A percentile compares a stretch with the other conserved stretches of the same genome.
Conservation (phyloP, 495 filamentous ascomycete genomes). For the Hypoxylon crocopeplum region DNA sequence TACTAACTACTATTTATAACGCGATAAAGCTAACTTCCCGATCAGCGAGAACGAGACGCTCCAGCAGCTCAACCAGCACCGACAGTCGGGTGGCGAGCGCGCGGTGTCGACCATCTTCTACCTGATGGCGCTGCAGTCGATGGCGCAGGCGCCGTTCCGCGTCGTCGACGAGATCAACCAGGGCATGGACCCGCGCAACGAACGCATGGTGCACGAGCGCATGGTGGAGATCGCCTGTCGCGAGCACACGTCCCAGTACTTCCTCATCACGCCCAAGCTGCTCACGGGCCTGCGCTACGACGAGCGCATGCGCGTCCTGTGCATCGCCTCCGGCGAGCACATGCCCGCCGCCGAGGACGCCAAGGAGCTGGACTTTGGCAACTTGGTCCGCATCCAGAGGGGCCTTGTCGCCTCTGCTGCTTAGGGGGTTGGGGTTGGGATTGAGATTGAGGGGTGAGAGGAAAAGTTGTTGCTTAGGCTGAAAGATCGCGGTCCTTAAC, state of each 20-base stretch:
- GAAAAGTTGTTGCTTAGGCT: too few species aligned
- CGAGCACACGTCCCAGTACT: conserved; percentile 76
- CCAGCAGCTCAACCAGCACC: conserved; percentile 84
- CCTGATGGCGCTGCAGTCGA: conserved; percentile 95
- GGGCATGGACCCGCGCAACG: conserved; percentile 98
- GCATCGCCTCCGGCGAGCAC: conserved; percentile 90
- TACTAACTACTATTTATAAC: background rate
- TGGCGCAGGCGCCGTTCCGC: conserved; percentile 96
- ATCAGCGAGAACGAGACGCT: conserved; percentile 79
- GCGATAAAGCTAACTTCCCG: background rate
- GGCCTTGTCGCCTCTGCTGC: conserved; percentile 38
- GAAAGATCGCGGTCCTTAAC: too few species aligned
- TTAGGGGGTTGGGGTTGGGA: conserved; percentile 2
- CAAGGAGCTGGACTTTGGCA: conserved; percentile 62
- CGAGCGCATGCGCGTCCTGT: conserved; percentile 87
- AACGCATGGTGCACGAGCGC: conserved; percentile 94
- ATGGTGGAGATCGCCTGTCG: conserved; percentile 94
- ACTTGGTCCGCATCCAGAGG: conserved; percentile 56
- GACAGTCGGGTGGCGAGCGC: conserved; percentile 95
- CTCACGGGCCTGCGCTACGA: conserved; percentile 85
- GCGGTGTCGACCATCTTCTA: conserved; percentile 99
- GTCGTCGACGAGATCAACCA: conserved; percentile 99
- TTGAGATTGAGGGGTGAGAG: too few species aligned
- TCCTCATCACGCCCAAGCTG: conserved; percentile 98
- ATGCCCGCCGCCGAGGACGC: conserved; percentile 67